Evolutionary conservation across 2,329 filamentous ascomycete species (phyloP).

Genomic region (Claviceps arundinis): DNA sequence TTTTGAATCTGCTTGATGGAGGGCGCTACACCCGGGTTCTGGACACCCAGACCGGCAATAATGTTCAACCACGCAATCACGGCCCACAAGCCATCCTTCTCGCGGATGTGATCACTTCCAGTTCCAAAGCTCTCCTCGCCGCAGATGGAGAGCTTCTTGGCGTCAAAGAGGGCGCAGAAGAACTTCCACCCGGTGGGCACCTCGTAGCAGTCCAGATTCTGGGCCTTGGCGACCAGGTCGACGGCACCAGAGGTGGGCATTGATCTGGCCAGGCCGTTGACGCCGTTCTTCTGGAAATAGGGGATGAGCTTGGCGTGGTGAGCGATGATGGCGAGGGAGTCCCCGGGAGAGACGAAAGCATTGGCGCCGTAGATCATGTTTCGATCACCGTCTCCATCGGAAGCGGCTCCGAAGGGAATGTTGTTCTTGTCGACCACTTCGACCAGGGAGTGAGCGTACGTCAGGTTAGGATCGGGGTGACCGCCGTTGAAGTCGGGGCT

Average conservation of each 20-base stretch:
- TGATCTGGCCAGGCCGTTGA: constrained; percentile 86
- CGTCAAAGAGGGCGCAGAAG: constrained; percentile 92
- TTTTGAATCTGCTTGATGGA: constrained; percentile 94
- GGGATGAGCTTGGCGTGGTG: constrained; percentile 94
- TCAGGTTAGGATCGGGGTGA: constrained; percentile 95
- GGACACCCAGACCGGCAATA: constrained; percentile 81
- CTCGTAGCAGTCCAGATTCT: constrained; percentile 84
- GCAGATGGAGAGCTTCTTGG: constrained; percentile 93
- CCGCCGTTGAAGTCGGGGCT: constrained; percentile 93
- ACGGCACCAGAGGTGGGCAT: constrained; percentile 97
- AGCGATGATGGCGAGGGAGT: constrained; percentile 94
- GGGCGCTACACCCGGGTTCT: constrained; percentile 65
- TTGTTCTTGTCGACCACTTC: constrained; percentile 82
- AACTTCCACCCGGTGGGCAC: constrained; percentile 99
- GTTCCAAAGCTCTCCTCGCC: constrained; percentile 98
- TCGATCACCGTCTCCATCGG: constrained; percentile 92
- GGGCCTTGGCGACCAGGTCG: constrained; percentile 89
- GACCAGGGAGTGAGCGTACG: constrained; percentile 89
- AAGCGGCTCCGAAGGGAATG: constrained; percentile 92
- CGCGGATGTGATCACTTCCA: constrained; percentile 94
- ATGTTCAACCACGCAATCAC: constrained; percentile 98
- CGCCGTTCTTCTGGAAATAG: constrained; percentile 95
- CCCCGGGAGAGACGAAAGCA: constrained; percentile 89
- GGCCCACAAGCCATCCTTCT: constrained; percentile 98
- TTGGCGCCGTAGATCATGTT: constrained; percentile 99